Evolutionary conservation across 345 rosid species (phyloP), one percentile per base, ranked within the genome.

Genomic region (Pistacia vera): DNA sequence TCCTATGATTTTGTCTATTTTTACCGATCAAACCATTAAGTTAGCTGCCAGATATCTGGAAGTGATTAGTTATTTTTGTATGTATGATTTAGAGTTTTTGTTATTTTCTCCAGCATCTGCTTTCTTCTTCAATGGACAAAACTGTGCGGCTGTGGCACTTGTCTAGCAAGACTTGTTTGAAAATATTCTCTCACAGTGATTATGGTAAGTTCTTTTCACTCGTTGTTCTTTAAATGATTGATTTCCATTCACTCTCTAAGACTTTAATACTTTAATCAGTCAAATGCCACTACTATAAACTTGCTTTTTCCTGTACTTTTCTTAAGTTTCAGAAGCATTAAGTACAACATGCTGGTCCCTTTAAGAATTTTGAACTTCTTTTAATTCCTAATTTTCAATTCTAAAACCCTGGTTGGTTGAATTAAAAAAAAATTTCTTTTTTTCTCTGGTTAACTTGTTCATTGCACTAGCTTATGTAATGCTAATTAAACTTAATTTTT

Each of bases 41-140:
- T 62, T 46, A 61, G 48, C 28, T 46, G 68, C 58, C 49, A 56
- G 20, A 71, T 69, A 35, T 73, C 17, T 70, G 8, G 63, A 66
- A 13, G 35, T 20, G 73, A 72, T 49, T 71, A 35, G 54, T 17
- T 46, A 30, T 54, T 76, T 13, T 14, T 64, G 66, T 46, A 14
- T 38, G 8, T 69, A 74, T 80, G 22, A 76, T 66, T 65, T 58
- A 67, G 61, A 33, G 13, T 49, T 64, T 58, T 36, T 78, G 5
- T 65, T 71, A 76, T 63, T 83, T 83, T 66, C 67, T 79, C 74
- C 93, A 96, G 98, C 91, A 84, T 63, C 85, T 93, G 83, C 97
- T 96, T 63, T 96, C 99, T 70, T 91, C 99, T 55, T 96, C 99
- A 56, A 96, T 93, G 99, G 99, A 96, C 84, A 96, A 96, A 84